Evolutionary conservation across 2,329 filamentous ascomycete species (phyloP), one percentile per base, ranked within the genome.

Genomic region (Ophiostoma piceae): DNA sequence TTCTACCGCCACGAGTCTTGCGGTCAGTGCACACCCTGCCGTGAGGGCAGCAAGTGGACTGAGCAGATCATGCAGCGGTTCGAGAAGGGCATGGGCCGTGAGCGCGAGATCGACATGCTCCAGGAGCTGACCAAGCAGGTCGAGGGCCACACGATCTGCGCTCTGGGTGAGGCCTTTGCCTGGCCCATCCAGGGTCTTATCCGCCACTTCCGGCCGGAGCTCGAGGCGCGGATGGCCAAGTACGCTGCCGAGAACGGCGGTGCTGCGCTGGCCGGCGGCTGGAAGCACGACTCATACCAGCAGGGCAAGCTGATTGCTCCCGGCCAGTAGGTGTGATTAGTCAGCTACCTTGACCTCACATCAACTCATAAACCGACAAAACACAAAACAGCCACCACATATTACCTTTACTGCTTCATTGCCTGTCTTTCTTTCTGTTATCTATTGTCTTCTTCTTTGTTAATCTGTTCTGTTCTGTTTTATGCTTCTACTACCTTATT

Each of bases 121-220:
- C 95, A 97, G 84, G 95, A 99, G 84, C 84, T 99, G 75, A 99
- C 95, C 73, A 99, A 99, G 87, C 95, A 99, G 83, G 95, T 99
- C 72, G 95, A 99, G 84, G 95, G 95, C 12, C 95, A 99, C 84
- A 98, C 95, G 66, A 99, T 99, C 77, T 99, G 95, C 66, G 89
- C 94, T 81, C 84, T 99, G 74, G 95, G 95, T 71, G 95, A 99
- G 84, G 95, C 95, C 73, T 99, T 99, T 76, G 94, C 95, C 73
- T 99, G 95, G 95, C 95, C 95, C 73, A 90, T 99, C 74, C 95
- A 99, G 83, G 95, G 95, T 80, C 87, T 99, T 72, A 99, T 99
- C 81, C 90, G 95, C 77, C 95, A 99, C 83, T 99, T 99, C 87
- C 88, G 95, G 76, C 95, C 94, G 64, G 94, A 99, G 83, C 85